These are phyloP conservation scores for Eleusine coracana DNA, from an alignment of 176 grass and related monocot genomes.

Conservation along the genomic window DNA sequence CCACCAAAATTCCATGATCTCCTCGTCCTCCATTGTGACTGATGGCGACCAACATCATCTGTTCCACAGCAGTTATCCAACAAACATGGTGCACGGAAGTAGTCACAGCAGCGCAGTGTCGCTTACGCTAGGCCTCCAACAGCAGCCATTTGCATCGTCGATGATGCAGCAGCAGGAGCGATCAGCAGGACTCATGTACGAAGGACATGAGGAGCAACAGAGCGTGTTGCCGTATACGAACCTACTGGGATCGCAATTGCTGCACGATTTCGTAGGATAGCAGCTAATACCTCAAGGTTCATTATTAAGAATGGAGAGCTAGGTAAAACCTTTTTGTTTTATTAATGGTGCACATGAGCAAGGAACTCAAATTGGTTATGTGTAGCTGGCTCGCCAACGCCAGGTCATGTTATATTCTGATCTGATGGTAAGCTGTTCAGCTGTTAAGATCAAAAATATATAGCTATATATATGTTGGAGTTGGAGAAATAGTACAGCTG, in stretches of 20 bases:
- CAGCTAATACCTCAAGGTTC: too few relatives aligned
- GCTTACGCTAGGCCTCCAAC: conserved; percentile 72
- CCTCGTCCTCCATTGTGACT: conserved; percentile 16
- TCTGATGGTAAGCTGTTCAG: too few relatives aligned
- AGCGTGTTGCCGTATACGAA: conserved; percentile 53
- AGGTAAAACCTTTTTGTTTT: too few relatives aligned
- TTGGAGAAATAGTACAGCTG: too few relatives aligned
- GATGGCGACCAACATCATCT: not conserved
- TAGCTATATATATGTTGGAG: too few relatives aligned
- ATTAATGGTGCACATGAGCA: too few relatives aligned
- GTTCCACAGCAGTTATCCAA: not conserved
- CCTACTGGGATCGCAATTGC: conserved; percentile 55
- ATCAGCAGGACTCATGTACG: not conserved
- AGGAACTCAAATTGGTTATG: too few relatives aligned
- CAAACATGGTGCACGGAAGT: not conserved
- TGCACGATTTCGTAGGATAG: conserved; percentile 63
- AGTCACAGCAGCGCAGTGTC: conserved; percentile 28
- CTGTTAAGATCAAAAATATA: too few relatives aligned
- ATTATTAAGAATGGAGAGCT: too few relatives aligned
- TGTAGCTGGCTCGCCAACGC: too few relatives aligned
- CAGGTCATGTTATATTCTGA: too few relatives aligned
- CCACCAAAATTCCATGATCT: conserved; percentile 11
- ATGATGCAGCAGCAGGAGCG: conserved; percentile 11
- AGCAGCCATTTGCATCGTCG: conserved; percentile 41
- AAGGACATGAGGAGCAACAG: not conserved